A percentile compares a stretch with the other conserved stretches of the same genome.
Conservation (phyloP, 2,329 filamentous ascomycete species). For the Colletotrichum sp. region DNA sequence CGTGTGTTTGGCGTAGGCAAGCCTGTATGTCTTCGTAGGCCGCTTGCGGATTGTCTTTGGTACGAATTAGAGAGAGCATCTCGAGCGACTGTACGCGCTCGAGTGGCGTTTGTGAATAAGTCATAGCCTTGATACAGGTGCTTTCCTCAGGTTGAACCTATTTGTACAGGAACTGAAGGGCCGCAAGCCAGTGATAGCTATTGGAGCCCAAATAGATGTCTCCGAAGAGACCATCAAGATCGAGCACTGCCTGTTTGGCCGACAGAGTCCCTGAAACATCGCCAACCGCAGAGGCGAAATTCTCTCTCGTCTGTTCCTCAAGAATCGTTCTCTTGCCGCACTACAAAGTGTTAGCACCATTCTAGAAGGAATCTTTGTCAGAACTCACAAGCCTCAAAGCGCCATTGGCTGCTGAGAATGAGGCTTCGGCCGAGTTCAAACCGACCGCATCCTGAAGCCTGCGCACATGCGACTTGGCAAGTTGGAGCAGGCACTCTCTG, state of each 20-base stretch:
- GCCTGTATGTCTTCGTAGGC: constrained; percentile 13
- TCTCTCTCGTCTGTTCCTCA: constrained; percentile 16
- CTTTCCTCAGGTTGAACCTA: constrained; percentile 18
- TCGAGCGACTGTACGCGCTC: constrained; percentile 22
- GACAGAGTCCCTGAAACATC: not conserved
- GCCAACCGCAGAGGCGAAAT: constrained; percentile 13
- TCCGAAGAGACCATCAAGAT: constrained; percentile 24
- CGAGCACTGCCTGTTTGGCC: constrained; percentile 17
- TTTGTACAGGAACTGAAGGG: constrained; percentile 21
- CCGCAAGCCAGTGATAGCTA: constrained; percentile 25
- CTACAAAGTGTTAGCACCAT: not conserved
- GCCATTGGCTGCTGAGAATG: not conserved
- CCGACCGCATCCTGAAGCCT: not conserved
- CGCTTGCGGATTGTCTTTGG: constrained; percentile 18
- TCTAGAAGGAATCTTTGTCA: not conserved
- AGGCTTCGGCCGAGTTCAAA: not conserved
- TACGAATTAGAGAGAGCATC: constrained; percentile 20
- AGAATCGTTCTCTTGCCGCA: constrained; percentile 19
- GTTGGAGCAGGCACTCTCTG: not conserved
- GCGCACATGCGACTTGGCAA: not conserved
- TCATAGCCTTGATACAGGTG: constrained; percentile 23
- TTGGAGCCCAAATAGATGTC: constrained; percentile 20
- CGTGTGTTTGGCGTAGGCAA: not conserved
- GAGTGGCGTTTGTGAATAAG: not conserved
- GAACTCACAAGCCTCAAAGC: not conserved